Evolutionary conservation across 23 red algal genomes (phyloP).

Genomic region (Chondrus crispus): DNA sequence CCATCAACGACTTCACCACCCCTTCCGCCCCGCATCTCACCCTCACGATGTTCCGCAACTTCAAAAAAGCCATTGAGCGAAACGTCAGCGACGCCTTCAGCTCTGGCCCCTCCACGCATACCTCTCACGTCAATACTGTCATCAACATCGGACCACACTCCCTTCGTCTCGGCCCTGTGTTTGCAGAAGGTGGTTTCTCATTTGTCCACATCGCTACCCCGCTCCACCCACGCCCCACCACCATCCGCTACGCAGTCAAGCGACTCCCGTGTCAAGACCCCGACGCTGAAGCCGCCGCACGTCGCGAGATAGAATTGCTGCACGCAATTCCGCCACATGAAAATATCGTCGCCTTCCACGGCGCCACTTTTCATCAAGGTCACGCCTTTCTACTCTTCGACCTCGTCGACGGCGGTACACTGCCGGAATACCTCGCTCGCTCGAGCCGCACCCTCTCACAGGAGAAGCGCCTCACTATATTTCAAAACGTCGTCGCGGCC

Average conservation of each 20-base stretch:
- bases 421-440: conserved; percentile 43
- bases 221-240: background rate
- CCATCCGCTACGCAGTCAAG: conserved; percentile 36
- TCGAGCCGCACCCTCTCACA: background rate
- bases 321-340: conserved; percentile 44
- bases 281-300: conserved; percentile 10
- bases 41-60: conserved; percentile 13
- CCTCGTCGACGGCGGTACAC: conserved; percentile 57
- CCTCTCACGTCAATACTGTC: conserved; percentile 21
- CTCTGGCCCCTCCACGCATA: conserved; percentile 6
- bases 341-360: conserved; percentile 69
- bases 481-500: conserved; percentile 36
- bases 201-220: conserved; percentile 64
- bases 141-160: background rate
- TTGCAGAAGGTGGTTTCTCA: conserved; percentile 74
- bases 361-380: conserved; percentile 7
- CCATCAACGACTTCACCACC: too few species aligned
- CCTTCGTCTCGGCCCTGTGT: conserved; percentile 50
- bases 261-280: background rate
- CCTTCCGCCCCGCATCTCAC: background rate
- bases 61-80: conserved; percentile 26
- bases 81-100: conserved; percentile 23
- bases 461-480: conserved; percentile 13
- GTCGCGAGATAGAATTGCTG: conserved; percentile 47
- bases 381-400: conserved; percentile 64